These are phyloP conservation scores for Lumnitzera littorea DNA, from an alignment of 345 rosid species.

Conservation along the genomic window DNA sequence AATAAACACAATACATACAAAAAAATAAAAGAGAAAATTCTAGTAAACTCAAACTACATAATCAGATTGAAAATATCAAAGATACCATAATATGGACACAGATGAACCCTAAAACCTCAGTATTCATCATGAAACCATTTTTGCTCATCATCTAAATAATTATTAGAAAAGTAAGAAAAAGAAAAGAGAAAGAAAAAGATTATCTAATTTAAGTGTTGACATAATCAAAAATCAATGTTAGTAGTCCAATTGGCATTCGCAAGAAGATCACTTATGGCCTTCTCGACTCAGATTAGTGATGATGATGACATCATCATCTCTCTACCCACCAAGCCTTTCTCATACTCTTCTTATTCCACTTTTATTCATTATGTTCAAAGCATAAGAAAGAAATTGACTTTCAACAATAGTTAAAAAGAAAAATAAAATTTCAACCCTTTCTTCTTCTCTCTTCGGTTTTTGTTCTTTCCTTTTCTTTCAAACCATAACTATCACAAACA, in stretches of 20 bases:
- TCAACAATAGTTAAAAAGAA: no score
- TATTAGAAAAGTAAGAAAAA: neutral
- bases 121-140: neutral
- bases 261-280: slow-evolving; percentile 91
- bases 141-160: no score
- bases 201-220: slow-evolving; percentile 78
- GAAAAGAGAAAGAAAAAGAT: neutral
- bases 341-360: neutral
- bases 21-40: no score
- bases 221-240: slow-evolving; percentile 89
- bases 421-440: no score
- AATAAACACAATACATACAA: no score
- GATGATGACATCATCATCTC: slow-evolving; percentile 30
- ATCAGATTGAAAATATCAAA: neutral
- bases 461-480: no score
- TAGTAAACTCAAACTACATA: neutral
- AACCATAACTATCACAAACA: no score
- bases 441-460: no score
- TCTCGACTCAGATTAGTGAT: slow-evolving; percentile 81
- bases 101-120: slow-evolving; percentile 2
- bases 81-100: neutral
- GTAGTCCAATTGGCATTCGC: slow-evolving; percentile 90
- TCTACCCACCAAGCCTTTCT: neutral
- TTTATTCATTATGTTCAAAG: neutral
- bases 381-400: no score